Conservation (phyloP, 305 asterid genomes). For the Petunia hybrid region DNA sequence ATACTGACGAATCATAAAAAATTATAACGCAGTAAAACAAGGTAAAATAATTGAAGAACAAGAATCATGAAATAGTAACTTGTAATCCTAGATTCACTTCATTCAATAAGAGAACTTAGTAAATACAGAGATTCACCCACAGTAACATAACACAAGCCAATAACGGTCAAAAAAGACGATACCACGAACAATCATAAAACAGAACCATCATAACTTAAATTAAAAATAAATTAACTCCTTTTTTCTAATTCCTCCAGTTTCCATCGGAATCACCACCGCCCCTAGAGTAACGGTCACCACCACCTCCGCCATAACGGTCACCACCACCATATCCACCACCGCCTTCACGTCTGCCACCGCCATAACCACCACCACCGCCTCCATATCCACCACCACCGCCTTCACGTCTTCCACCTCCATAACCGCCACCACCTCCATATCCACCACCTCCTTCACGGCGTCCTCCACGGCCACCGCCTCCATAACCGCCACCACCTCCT, state of each 20-base stretch:
- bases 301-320: background rate
- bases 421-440: slow-evolving; percentile 23
- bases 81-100: background rate
- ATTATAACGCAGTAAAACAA: no score
- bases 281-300: slow-evolving; percentile 4
- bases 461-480: slow-evolving; percentile 23
- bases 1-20: no score
- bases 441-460: slow-evolving; percentile 37
- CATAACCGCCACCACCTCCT: slow-evolving; percentile 31
- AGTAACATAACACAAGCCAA: background rate
- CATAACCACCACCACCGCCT: background rate
- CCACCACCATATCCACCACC: slow-evolving; percentile 35
- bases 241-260: background rate
- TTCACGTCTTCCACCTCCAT: slow-evolving; percentile 35
- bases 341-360: slow-evolving; percentile 25
- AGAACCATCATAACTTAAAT: background rate
- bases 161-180: background rate
- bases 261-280: slow-evolving; percentile 16
- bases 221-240: no score
- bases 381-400: slow-evolving; percentile 33
- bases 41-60: no score
- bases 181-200: background rate
- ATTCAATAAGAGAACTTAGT: background rate
- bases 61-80: no score
- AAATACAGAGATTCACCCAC: background rate